phyloP scores from a whole-genome alignment of 2,329 filamentous ascomycete species.

The Daldinia sp. region DNA sequence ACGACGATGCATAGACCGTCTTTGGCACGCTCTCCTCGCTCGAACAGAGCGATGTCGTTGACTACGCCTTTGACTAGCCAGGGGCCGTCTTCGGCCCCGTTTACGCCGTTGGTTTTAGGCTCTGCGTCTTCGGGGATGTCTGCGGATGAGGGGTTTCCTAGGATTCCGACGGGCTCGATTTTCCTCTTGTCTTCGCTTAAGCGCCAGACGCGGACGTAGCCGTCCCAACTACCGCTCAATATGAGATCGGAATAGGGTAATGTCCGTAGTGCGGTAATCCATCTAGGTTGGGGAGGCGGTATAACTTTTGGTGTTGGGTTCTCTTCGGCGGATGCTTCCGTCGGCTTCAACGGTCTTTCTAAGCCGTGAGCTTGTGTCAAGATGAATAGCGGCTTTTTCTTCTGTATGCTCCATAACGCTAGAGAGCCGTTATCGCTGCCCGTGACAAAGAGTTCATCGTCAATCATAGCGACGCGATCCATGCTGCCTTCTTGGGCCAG shows the following conservation, averaged over 20 bases:
- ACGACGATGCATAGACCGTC: constrained; percentile 84
- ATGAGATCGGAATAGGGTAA: constrained; percentile 92
- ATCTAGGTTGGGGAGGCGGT: constrained; percentile 75
- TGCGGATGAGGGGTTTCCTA: constrained; percentile 55
- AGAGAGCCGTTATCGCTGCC: constrained; percentile 91
- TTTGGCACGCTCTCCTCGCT: constrained; percentile 78
- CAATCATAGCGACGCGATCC: constrained; percentile 90
- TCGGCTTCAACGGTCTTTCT: constrained; percentile 72
- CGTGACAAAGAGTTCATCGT: constrained; percentile 88
- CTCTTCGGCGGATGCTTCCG: constrained; percentile 76
- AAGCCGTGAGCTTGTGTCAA: constrained; percentile 84
- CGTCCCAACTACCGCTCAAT: constrained; percentile 94
- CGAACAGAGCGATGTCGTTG: constrained; percentile 88
- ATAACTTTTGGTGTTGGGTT: constrained; percentile 68
- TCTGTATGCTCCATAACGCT: constrained; percentile 83
- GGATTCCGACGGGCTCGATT: constrained; percentile 74
- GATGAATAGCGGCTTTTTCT: constrained; percentile 92
- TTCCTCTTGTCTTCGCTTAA: constrained; percentile 83
- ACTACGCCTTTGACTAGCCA: constrained; percentile 74
- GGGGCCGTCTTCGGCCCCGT: constrained; percentile 22
- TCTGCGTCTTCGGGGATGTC: constrained; percentile 36
- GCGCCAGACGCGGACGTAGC: constrained; percentile 84
- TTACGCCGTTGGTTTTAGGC: constrained; percentile 36
- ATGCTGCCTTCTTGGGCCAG: constrained; percentile 82
- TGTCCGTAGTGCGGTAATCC: constrained; percentile 87